phyloP scores from a whole-genome alignment of 2,329 filamentous ascomycete genomes.

The Septoria petroselini region DNA sequence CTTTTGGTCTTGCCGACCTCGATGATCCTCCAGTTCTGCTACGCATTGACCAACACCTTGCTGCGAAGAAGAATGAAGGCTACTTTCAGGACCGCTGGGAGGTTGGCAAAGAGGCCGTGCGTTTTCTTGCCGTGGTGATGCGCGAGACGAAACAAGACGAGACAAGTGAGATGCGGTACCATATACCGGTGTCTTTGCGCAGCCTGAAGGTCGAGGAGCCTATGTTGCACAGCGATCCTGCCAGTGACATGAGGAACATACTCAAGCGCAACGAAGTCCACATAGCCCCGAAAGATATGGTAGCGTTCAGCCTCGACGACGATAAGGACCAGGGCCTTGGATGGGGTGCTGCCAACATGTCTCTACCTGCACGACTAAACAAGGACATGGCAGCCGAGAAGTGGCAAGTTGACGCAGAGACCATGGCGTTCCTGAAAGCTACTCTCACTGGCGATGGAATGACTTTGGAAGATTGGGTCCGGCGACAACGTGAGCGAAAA shows the following conservation, averaged over 20 bases:
- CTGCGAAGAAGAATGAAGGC: neutral
- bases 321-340: constrained; percentile 46
- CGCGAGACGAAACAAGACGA: constrained; percentile 7
- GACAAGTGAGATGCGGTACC: constrained; percentile 9
- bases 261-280: constrained; percentile 28
- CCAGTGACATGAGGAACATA: constrained; percentile 46
- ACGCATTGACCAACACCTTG: neutral
- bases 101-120: constrained; percentile 30
- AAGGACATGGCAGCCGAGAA: constrained; percentile 37
- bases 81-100: constrained; percentile 28
- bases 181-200: constrained; percentile 2
- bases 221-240: constrained; percentile 46
- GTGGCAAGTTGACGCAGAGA: constrained; percentile 39
- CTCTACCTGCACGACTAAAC: constrained; percentile 20
- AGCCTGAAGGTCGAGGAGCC: constrained; percentile 47
- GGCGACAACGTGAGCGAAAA: constrained; percentile 31
- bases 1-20: constrained; percentile 5
- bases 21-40: constrained; percentile 5
- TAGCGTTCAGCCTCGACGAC: constrained; percentile 38
- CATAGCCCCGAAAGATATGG: constrained; percentile 17
- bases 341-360: constrained; percentile 38
- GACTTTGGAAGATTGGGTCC: constrained; percentile 18
- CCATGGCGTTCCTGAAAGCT: constrained; percentile 39
- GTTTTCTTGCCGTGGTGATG: constrained; percentile 27
- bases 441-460: constrained; percentile 29